Evolutionary conservation across 164 flowering plant genomes (phyloP).

Genomic region (Buxus sempervirens): DNA sequence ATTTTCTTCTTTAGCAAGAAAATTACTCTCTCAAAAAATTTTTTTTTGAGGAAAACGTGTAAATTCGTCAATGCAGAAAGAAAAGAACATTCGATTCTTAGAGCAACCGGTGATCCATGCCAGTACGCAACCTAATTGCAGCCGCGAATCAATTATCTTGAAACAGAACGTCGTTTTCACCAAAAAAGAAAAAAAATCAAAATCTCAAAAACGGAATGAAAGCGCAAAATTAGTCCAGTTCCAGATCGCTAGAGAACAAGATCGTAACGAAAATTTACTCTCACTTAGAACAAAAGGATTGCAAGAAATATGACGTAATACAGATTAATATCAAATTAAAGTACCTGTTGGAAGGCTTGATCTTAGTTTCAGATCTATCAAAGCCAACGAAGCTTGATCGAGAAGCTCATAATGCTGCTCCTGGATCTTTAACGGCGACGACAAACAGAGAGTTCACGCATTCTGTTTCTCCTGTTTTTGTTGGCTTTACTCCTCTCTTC

Average conservation of each 20-base stretch:
- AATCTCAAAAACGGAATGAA: too few species aligned
- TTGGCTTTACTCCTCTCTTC: too few species aligned
- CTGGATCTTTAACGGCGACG: slow-evolving; percentile 8
- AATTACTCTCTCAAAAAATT: too few species aligned
- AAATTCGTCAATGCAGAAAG: background rate
- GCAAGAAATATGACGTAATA: background rate
- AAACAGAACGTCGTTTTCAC: background rate
- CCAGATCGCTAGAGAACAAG: background rate
- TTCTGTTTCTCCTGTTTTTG: background rate
- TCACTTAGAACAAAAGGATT: background rate
- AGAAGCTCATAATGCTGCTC: background rate
- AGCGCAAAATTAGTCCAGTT: background rate
- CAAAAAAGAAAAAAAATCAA: background rate
- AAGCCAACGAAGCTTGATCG: background rate
- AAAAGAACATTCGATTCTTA: background rate
- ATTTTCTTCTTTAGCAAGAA: too few species aligned
- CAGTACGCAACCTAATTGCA: background rate
- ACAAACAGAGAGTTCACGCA: background rate
- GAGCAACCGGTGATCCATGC: background rate
- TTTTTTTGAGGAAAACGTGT: too few species aligned
- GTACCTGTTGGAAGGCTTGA: slow-evolving; percentile 3
- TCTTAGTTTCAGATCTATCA: background rate
- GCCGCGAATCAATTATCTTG: background rate
- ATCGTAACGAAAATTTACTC: background rate
- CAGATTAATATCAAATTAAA: background rate